Base-by-base conservation (phyloP, 2,329 filamentous ascomycete genomes). In the Waltergamsia citrina region DNA sequence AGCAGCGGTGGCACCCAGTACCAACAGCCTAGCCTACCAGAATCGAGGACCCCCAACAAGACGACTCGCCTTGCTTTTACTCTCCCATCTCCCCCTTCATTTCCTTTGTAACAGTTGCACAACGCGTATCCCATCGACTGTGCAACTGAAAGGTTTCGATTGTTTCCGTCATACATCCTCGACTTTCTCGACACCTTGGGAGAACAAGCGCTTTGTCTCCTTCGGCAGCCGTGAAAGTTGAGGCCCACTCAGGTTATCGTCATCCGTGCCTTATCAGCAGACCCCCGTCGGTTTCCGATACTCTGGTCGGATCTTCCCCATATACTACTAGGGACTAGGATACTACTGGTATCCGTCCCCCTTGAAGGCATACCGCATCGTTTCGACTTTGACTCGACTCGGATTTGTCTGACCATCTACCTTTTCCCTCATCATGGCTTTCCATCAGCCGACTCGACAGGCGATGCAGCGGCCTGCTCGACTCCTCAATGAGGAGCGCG, bases 381-480 rank as follows among this genome's bases (percentile, higher is more conserved):
- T 20, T 32, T 20, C 14, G 12, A 14, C 29, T 32, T 14, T 20
- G 10, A 20, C n/a, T 11, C 15, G 6, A 12, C 12, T 16, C 18
- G 28, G 14, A 11, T 16, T 16, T 17, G n/a, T n/a, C n/a, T n/a
- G n/a, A n/a, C n/a, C n/a, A 16, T 19, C 30, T 8, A 7, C 6
- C 30, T 16, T 14, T 16, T 19, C 32, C 14, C 15, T n/a, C 21
- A 44, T 31, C 38, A 77, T 75, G 70, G 69, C 72, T 41, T 78
- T 79, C 46, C 74, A 74, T 41, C 74, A 78, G 46, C 66, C 73
- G 29, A 68, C 71, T 24, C 64, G 68, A 38, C 69, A 70, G 45
- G 53, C 63, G 20, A 56, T 63, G 17, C 71, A 69, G 45, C 65
- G 71, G 41, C 57, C 61, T 39, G 59, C 57, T 30, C 65, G 61